A percentile compares a stretch with the other conserved stretches of the same genome.
Conservation (phyloP, 2,329 filamentous ascomycete genomes). For the Didymellaceae sp. region DNA sequence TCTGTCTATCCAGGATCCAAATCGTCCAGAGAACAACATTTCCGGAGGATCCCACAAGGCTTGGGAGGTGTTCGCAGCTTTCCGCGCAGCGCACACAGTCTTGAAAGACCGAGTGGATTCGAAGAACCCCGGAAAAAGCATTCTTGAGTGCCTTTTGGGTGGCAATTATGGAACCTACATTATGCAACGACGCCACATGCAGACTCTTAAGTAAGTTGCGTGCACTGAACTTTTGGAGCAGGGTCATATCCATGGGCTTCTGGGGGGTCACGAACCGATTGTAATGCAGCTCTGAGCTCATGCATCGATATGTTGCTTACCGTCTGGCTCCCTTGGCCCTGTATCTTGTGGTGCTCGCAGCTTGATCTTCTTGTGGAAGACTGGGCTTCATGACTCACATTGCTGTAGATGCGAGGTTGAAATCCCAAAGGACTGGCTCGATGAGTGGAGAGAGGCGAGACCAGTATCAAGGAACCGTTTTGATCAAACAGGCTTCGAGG, state of each 20-base stretch:
- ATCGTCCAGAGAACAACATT: slow-evolving; percentile 84
- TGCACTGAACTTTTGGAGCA: slow-evolving; percentile 15
- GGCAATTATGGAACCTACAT: slow-evolving; percentile 81
- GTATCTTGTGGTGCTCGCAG: slow-evolving; percentile 4
- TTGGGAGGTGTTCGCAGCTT: slow-evolving; percentile 69
- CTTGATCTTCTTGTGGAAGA: slow-evolving; percentile 3
- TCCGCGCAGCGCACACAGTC: slow-evolving; percentile 58
- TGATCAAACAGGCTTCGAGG: no score
- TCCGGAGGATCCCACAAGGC: slow-evolving; percentile 82
- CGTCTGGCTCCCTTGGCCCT: slow-evolving; percentile 3
- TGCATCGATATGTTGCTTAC: neutral
- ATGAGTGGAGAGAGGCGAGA: no score
- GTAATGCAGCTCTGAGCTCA: neutral
- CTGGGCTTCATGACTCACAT: slow-evolving; percentile 13
- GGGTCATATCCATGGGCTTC: slow-evolving; percentile 1
- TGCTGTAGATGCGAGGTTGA: no score
- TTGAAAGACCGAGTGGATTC: slow-evolving; percentile 47
- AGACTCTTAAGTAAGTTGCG: slow-evolving; percentile 35
- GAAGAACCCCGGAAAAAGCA: slow-evolving; percentile 53
- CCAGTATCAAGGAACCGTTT: no score
- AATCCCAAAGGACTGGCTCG: no score
- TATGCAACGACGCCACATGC: slow-evolving; percentile 70
- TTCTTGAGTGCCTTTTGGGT: slow-evolving; percentile 74
- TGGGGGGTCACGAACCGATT: neutral
- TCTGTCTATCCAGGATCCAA: slow-evolving; percentile 90